Percentiles rank a stretch among this genome's conserved stretches.
These are phyloP conservation scores for Laguncularia racemosa DNA, from an alignment of 345 rosid genomes.

Conservation along the genomic window DNA sequence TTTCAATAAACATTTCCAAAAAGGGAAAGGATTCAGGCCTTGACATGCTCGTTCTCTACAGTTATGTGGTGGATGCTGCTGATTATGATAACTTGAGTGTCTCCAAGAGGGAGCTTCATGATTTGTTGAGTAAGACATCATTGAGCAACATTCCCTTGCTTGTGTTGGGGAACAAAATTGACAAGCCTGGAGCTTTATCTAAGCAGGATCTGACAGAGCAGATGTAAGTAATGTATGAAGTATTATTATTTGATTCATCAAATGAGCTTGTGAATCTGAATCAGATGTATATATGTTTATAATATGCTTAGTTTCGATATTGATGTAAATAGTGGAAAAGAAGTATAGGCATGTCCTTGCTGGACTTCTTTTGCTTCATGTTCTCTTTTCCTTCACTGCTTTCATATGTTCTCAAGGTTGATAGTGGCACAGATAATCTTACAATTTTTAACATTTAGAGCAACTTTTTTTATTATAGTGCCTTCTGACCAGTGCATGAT, in stretches of 20 bases:
- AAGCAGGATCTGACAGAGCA: conserved; percentile 31
- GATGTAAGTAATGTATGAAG: conserved; percentile 14
- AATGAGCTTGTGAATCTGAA: not conserved
- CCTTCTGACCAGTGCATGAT: too few species aligned
- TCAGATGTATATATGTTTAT: not conserved
- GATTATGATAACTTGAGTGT: conserved; percentile 28
- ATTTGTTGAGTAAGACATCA: conserved; percentile 28
- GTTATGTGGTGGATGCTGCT: conserved; percentile 37
- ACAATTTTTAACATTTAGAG: not conserved
- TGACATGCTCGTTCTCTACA: not conserved
- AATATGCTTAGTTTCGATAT: not conserved
- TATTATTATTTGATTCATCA: not conserved
- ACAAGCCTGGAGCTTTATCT: conserved; percentile 32
- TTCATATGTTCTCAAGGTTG: too few species aligned
- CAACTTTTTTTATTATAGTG: too few species aligned
- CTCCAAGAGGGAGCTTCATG: conserved; percentile 34
- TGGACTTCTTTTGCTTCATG: not conserved
- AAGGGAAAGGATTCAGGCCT: not conserved
- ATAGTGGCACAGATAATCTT: not conserved
- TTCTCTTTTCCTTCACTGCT: not conserved
- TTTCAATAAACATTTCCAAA: not conserved
- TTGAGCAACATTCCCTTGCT: conserved; percentile 29
- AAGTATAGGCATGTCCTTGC: not conserved
- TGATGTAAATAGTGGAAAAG: not conserved
- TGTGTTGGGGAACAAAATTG: conserved; percentile 35